Percentiles rank a stretch among this genome's conserved stretches.
Evolutionary conservation across 1,284 basidiomycete species (phyloP).

Genomic region (Puccinia triticina): DNA sequence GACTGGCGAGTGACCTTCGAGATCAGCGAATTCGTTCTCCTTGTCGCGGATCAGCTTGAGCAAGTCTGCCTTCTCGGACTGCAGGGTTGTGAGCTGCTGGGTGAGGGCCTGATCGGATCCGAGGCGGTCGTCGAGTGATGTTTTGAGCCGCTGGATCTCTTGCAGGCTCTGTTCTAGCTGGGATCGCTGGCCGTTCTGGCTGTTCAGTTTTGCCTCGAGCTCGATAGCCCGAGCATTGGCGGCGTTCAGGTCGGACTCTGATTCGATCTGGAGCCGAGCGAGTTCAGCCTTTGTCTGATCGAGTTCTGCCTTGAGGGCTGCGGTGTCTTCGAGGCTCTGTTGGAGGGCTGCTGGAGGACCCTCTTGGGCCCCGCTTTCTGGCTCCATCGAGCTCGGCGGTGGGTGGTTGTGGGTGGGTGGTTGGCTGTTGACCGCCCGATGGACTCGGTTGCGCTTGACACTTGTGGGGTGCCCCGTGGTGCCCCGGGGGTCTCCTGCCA

Average conservation of each 20-base stretch:
- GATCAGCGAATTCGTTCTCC: conserved; percentile 31
- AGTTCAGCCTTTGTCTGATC: conserved; percentile 40
- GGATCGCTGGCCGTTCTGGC: background rate
- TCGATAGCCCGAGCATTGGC: conserved; percentile 14
- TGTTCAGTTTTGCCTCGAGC: conserved; percentile 28
- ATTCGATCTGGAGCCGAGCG: conserved; percentile 42
- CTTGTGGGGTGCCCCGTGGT: too few relatives aligned
- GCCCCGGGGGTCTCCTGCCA: too few relatives aligned
- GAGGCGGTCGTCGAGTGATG: background rate
- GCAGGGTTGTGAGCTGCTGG: conserved; percentile 5
- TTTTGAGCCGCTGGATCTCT: conserved; percentile 36
- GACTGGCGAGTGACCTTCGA: conserved; percentile 15
- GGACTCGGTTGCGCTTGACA: too few relatives aligned
- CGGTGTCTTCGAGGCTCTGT: background rate
- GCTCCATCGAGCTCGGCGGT: background rate
- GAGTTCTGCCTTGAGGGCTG: conserved; percentile 21
- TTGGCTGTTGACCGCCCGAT: too few relatives aligned
- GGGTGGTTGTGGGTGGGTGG: background rate
- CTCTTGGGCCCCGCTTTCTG: background rate
- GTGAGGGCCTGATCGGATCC: conserved; percentile 6
- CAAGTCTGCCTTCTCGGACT: conserved; percentile 38
- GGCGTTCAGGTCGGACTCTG: conserved; percentile 36
- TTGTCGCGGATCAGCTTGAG: conserved; percentile 39
- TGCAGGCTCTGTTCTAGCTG: conserved; percentile 33
- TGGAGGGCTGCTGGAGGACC: background rate